Conservation (phyloP, 495 filamentous ascomycete genomes). For the Extremus antarcticus region DNA sequence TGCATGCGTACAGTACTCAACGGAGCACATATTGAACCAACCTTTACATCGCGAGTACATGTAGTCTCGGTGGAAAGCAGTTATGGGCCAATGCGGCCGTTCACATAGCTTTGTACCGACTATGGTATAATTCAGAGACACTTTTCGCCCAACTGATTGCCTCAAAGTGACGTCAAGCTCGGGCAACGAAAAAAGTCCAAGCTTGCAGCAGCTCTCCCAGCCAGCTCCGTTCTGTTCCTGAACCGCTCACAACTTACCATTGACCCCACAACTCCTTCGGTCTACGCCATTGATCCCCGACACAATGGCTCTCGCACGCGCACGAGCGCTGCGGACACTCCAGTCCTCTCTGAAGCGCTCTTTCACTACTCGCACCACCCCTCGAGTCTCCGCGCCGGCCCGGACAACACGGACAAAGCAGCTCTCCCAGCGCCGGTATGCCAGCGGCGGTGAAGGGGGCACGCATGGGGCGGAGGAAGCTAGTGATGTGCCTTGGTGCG, state of each 20-base stretch:
- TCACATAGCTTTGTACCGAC: too few relatives aligned
- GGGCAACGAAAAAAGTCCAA: neutral
- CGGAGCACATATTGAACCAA: too few relatives aligned
- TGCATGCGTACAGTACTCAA: too few relatives aligned
- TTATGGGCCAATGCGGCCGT: too few relatives aligned
- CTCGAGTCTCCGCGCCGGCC: constrained; percentile 10
- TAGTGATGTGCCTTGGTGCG: constrained; percentile 20
- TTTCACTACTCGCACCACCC: neutral
- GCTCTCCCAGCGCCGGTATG: constrained; percentile 11
- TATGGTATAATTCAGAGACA: too few relatives aligned
- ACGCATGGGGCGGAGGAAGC: constrained; percentile 1
- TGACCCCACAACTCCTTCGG: neutral
- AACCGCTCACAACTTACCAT: neutral
- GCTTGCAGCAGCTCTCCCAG: neutral
- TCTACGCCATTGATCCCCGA: constrained; percentile 10
- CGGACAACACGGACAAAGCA: constrained; percentile 12
- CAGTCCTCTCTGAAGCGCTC: constrained; percentile 4
- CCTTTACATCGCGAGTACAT: too few relatives aligned
- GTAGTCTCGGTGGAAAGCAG: too few relatives aligned
- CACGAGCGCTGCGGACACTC: constrained; percentile 8
- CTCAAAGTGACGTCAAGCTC: neutral
- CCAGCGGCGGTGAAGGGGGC: constrained; percentile 14
- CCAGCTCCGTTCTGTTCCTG: neutral
- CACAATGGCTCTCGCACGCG: constrained; percentile 19
- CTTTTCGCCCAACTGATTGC: too few relatives aligned